Evolutionary conservation across 1,284 basidiomycete species (phyloP).

Genomic region (Rhodotorula sp.): DNA sequence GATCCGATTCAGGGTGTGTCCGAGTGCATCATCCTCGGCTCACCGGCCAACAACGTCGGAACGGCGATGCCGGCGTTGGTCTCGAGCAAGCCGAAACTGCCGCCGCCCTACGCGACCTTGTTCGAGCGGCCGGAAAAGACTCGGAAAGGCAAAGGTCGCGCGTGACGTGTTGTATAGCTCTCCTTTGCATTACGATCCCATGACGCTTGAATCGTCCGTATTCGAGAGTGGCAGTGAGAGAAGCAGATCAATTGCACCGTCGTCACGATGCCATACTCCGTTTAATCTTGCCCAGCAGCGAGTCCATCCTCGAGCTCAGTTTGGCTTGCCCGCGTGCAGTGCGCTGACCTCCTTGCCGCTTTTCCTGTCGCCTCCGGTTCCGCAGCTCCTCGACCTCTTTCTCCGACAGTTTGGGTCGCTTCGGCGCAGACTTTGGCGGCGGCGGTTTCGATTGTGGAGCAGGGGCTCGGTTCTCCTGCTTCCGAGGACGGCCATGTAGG

Average conservation of each 20-base stretch:
- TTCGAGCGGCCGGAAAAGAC: constrained; percentile 38
- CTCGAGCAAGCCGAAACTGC: constrained; percentile 39
- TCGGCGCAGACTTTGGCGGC: constrained; percentile 5
- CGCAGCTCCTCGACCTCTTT: constrained; percentile 31
- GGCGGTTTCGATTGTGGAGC: background rate
- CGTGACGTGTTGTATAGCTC: background rate
- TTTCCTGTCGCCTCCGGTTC: constrained; percentile 29
- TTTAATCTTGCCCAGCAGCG: constrained; percentile 35
- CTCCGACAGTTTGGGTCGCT: constrained; percentile 24
- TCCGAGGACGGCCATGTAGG: background rate
- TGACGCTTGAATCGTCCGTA: background rate
- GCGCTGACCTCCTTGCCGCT: constrained; percentile 20
- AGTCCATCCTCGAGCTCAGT: constrained; percentile 33
- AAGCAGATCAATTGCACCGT: background rate
- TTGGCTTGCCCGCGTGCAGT: constrained; percentile 37
- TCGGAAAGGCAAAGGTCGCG: constrained; percentile 2
- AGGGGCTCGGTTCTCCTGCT: background rate
- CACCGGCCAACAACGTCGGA: constrained; percentile 41
- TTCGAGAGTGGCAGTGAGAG: background rate
- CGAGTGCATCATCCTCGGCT: constrained; percentile 94
- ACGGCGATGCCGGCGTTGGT: constrained; percentile 44
- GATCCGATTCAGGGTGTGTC: constrained; percentile 95
- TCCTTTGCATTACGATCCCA: background rate
- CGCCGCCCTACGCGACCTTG: constrained; percentile 36
- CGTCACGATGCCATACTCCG: constrained; percentile 20